Evolutionary conservation across 306 rosid species (phyloP).

Genomic region (Chamaecrista fasciculata): DNA sequence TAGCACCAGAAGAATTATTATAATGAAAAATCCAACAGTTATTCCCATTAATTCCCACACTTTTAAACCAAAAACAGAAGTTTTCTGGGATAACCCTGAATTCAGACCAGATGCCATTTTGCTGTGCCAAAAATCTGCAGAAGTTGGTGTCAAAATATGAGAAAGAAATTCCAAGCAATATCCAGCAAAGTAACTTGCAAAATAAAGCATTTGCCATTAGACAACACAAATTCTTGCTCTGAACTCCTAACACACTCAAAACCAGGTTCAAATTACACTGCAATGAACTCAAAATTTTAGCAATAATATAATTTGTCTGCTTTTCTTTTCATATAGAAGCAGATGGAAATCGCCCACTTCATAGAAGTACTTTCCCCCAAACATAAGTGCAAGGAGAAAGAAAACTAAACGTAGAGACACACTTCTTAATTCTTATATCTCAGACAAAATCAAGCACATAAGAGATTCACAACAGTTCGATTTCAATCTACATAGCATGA

Average conservation of each 20-base stretch:
- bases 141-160: conserved; percentile 29
- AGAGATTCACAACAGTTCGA: conserved; percentile 19
- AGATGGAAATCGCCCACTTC: background rate
- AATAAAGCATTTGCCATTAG: background rate
- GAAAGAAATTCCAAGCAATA: conserved; percentile 19
- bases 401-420: conserved; percentile 20
- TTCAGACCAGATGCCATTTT: conserved; percentile 74
- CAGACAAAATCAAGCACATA: conserved; percentile 32
- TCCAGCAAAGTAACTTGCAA: conserved; percentile 23
- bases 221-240: background rate
- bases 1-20: conserved; percentile 62
- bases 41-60: conserved; percentile 81
- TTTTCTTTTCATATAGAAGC: background rate
- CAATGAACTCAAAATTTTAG: conserved; percentile 6
- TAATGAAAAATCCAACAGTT: conserved; percentile 62
- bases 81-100: conserved; percentile 62
- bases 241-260: background rate
- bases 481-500: conserved; percentile 20
- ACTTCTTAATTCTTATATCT: conserved; percentile 13
- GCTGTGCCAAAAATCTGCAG: conserved; percentile 36
- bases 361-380: conserved; percentile 1
- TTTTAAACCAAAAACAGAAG: conserved; percentile 68
- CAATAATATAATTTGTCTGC: background rate
- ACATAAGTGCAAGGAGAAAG: conserved; percentile 12
- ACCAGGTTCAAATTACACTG: conserved; percentile 21